Evolutionary conservation across 306 rosid genomes (phyloP).

Genomic region (Sindora glabra): DNA sequence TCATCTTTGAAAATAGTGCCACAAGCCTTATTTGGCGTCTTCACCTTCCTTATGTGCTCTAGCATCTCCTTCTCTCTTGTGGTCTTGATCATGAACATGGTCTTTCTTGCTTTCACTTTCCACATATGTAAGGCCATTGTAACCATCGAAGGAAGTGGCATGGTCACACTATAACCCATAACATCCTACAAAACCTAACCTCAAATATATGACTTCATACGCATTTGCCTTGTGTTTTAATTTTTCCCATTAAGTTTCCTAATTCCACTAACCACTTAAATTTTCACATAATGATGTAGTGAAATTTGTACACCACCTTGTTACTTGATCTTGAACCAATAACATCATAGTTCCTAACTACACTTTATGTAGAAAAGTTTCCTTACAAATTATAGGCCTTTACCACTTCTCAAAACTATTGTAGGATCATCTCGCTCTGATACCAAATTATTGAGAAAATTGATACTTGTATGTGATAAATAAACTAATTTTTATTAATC

Average conservation of each 20-base stretch:
- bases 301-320: background rate
- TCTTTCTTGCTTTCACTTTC: background rate
- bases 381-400: too few relatives aligned
- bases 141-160: background rate
- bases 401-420: too few relatives aligned
- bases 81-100: background rate
- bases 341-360: background rate
- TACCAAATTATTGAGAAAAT: too few relatives aligned
- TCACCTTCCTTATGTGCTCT: background rate
- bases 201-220: background rate
- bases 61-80: background rate
- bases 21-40: background rate
- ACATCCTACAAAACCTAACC: background rate
- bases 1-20: slow-evolving; percentile 3
- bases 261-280: background rate
- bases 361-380: too few relatives aligned
- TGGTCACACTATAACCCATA: background rate
- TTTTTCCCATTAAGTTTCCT: background rate
- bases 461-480: too few relatives aligned
- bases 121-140: background rate
- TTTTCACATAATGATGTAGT: background rate
- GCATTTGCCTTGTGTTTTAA: background rate
- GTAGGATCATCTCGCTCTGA: too few relatives aligned
- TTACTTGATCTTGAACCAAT: too few relatives aligned
- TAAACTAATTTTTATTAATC: too few relatives aligned